Evolutionary conservation across 148 eudicot genomes (phyloP).

Genomic region (Talinum fruticosum): DNA sequence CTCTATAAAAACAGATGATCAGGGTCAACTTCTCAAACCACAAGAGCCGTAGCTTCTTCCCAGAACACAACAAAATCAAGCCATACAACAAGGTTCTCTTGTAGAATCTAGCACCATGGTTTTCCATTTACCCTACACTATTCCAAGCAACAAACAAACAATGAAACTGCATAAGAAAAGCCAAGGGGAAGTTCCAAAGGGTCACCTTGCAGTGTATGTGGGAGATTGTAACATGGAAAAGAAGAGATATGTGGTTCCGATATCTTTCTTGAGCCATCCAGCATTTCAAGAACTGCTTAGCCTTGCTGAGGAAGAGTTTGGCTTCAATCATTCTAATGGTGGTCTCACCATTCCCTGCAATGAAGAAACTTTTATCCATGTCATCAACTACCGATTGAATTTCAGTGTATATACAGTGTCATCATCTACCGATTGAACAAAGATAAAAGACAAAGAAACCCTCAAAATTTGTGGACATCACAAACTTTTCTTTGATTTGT

Average conservation of each 20-base stretch:
- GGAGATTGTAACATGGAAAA: slow-evolving; percentile 29
- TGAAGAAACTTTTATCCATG: slow-evolving; percentile 32
- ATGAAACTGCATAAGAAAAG: slow-evolving; percentile 26
- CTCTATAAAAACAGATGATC: slow-evolving; percentile 6
- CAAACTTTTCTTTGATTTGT: neutral
- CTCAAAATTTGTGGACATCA: slow-evolving; percentile 4
- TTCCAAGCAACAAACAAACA: slow-evolving; percentile 26
- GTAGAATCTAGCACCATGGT: slow-evolving; percentile 13
- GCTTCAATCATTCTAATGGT: slow-evolving; percentile 37
- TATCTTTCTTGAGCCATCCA: slow-evolving; percentile 45
- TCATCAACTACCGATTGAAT: slow-evolving; percentile 8
- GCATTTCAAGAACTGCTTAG: slow-evolving; percentile 35
- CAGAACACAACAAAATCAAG: neutral
- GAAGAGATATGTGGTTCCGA: slow-evolving; percentile 37
- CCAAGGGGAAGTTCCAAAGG: slow-evolving; percentile 35
- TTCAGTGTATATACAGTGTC: neutral
- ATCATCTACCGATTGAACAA: neutral
- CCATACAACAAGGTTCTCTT: neutral
- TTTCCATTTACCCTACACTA: slow-evolving; percentile 14
- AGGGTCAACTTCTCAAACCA: neutral
- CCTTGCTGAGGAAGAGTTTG: slow-evolving; percentile 42
- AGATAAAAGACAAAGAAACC: neutral
- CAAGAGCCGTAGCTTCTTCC: neutral
- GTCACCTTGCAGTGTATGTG: slow-evolving; percentile 43
- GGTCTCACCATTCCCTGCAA: slow-evolving; percentile 42